Percentiles rank a stretch among this genome's conserved stretches.
These are phyloP conservation scores for Aspergillus calidoustus DNA, from an alignment of 2,329 filamentous ascomycete genomes.

Conservation along the genomic window DNA sequence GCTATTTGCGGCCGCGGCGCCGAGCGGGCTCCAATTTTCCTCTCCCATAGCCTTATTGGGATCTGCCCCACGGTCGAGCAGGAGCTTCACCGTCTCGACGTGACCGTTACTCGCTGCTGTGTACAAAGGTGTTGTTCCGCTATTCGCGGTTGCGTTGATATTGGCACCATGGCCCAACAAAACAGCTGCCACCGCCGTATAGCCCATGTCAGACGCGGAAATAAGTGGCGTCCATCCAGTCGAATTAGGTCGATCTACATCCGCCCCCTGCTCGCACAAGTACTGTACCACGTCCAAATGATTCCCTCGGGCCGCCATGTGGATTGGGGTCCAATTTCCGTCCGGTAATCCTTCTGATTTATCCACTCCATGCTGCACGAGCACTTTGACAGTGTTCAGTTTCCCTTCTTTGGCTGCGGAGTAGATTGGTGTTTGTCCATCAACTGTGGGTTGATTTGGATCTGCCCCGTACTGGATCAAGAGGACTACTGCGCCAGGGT, in stretches of 20 bases:
- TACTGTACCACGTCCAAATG: background rate
- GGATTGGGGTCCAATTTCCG: background rate
- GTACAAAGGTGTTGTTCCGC: background rate
- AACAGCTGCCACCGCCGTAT: background rate
- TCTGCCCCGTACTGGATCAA: background rate
- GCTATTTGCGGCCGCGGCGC: background rate
- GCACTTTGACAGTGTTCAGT: conserved; percentile 1
- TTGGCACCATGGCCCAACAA: background rate
- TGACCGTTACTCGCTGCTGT: background rate
- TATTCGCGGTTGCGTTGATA: background rate
- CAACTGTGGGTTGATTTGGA: background rate
- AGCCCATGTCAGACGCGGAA: background rate
- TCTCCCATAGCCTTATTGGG: background rate
- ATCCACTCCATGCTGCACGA: conserved; percentile 3
- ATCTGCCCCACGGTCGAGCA: background rate
- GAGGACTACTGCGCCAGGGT: background rate
- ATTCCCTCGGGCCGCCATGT: background rate
- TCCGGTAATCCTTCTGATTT: background rate
- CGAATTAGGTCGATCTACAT: background rate
- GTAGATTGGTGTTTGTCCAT: conserved; percentile 4
- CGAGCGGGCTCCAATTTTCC: background rate
- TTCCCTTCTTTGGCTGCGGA: background rate
- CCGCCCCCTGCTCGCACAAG: background rate
- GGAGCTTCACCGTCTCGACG: background rate
- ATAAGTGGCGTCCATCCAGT: background rate